Conservation (phyloP, 345 rosid genomes). For the Gossypium raimondii region DNA sequence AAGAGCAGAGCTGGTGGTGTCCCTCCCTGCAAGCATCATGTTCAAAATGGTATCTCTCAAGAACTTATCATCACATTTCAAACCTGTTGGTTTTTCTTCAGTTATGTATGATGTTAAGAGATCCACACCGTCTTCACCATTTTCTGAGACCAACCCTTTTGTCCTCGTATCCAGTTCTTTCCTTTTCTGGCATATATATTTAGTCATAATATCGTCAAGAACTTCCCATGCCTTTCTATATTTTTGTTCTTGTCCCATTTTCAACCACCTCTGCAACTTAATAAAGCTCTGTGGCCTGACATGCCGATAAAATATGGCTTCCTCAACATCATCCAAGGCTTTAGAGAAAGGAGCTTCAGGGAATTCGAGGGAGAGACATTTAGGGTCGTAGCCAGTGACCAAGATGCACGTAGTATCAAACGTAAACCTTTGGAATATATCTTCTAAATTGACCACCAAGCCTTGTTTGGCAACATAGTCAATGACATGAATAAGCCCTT, state of each 20-base stretch:
- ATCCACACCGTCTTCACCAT: conserved; percentile 19
- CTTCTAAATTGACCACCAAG: conserved; percentile 36
- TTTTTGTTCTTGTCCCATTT: conserved; percentile 37
- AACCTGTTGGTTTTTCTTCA: no score
- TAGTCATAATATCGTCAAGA: conserved; percentile 24
- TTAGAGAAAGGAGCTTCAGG: conserved; percentile 21
- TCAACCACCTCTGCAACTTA: conserved; percentile 22
- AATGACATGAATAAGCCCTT: conserved; percentile 43
- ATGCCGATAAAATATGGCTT: conserved; percentile 45
- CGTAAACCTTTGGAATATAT: conserved; percentile 42
- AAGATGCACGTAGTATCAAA: conserved; percentile 37
- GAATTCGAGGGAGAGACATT: conserved; percentile 31
- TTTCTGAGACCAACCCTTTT: neutral
- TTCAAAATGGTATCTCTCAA: no score
- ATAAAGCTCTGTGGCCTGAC: conserved; percentile 32
- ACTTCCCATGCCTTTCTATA: conserved; percentile 28
- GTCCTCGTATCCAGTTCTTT: neutral
- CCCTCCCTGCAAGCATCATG: no score
- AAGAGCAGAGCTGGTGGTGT: no score
- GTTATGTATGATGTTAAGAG: conserved; percentile 14
- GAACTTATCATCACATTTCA: no score
- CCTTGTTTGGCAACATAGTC: conserved; percentile 31
- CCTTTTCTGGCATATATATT: conserved; percentile 26
- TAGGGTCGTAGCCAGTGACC: conserved; percentile 42
- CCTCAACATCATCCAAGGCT: conserved; percentile 42